Evolutionary conservation across 345 rosid species (phyloP).

Genomic region (Abelmoschus esculentus): DNA sequence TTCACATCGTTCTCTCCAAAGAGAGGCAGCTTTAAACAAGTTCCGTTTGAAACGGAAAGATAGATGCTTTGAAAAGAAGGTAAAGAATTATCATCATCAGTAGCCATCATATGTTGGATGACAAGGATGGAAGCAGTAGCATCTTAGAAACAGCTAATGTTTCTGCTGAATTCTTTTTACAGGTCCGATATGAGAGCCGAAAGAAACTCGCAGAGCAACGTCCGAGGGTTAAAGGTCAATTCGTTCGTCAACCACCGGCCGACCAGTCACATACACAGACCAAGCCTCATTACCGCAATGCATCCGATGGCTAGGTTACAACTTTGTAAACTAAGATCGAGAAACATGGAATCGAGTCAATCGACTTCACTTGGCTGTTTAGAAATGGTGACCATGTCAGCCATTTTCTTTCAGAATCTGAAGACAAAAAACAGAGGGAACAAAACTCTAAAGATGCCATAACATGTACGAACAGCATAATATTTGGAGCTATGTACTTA

Average conservation of each 20-base stretch:
- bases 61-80: slow-evolving; percentile 93
- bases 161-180: background rate
- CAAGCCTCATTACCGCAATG: slow-evolving; percentile 14
- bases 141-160: background rate
- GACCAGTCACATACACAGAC: slow-evolving; percentile 18
- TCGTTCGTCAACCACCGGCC: slow-evolving; percentile 43
- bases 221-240: slow-evolving; percentile 68
- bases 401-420: no score
- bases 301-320: slow-evolving; percentile 2
- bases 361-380: no score
- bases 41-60: slow-evolving; percentile 93
- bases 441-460: no score
- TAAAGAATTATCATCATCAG: slow-evolving; percentile 17
- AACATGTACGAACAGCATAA: background rate
- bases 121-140: background rate
- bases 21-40: slow-evolving; percentile 86
- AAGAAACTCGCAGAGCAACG: slow-evolving; percentile 76
- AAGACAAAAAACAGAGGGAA: no score
- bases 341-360: no score
- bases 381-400: no score
- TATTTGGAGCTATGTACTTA: background rate
- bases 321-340: no score
- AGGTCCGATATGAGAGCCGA: slow-evolving; percentile 77
- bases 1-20: slow-evolving; percentile 43
- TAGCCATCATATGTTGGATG: background rate